Percentiles rank a stretch among this genome's conserved stretches.
phyloP scores from a whole-genome alignment of 202 grass and related monocot genomes.

The Setaria italica region DNA sequence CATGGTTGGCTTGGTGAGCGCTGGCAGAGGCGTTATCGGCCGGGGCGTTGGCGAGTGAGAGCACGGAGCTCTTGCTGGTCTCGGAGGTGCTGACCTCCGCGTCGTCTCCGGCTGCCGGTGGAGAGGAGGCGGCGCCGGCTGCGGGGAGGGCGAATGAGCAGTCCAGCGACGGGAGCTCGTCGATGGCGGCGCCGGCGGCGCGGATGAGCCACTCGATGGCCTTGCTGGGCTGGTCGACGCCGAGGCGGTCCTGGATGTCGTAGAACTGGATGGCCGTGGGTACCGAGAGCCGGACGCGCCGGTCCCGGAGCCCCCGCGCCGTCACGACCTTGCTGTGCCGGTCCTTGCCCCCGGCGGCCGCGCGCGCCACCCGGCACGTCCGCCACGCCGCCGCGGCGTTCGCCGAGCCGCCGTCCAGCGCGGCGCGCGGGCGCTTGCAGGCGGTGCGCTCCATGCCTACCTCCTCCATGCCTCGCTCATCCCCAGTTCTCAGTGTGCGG shows the following conservation, averaged over 20 bases:
- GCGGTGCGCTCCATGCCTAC: conserved; percentile 29
- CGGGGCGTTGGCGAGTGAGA: conserved; percentile 63
- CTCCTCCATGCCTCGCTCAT: conserved; percentile 46
- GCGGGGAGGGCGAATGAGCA: conserved; percentile 46
- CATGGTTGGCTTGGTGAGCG: conserved; percentile 37
- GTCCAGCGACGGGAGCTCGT: conserved; percentile 68
- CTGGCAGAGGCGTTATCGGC: conserved; percentile 17
- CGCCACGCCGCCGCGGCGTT: conserved; percentile 32
- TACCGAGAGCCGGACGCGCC: conserved; percentile 71
- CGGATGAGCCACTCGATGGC: conserved; percentile 82
- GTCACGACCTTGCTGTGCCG: conserved; percentile 89
- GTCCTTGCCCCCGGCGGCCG: conserved; percentile 76
- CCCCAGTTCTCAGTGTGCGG: not conserved
- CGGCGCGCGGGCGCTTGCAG: conserved; percentile 44
- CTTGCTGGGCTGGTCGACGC: conserved; percentile 87
- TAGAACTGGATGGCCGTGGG: conserved; percentile 85
- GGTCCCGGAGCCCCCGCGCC: conserved; percentile 67
- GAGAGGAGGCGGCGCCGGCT: not conserved
- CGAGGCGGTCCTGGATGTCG: conserved; percentile 86
- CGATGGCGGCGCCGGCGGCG: conserved; percentile 59
- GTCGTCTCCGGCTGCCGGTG: not conserved
- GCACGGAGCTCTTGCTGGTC: conserved; percentile 67
- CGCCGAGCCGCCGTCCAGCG: not conserved
- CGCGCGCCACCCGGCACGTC: conserved; percentile 58
- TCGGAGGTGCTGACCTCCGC: conserved; percentile 65